phyloP scores from a whole-genome alignment of 1,139 yeast species.

The Lodderomyces oxycetoniae region DNA sequence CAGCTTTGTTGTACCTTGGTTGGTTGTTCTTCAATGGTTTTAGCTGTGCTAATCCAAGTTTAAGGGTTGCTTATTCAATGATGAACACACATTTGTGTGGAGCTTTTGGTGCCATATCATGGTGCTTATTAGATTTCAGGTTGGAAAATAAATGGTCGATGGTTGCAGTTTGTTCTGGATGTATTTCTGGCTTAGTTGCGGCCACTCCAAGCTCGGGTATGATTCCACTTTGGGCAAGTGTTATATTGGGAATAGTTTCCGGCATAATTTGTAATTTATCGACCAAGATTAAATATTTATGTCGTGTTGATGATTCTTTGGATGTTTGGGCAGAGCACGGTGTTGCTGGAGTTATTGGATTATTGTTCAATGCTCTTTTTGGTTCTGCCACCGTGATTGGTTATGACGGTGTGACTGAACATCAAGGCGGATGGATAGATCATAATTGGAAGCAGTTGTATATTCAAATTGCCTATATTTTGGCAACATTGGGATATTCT shows the following conservation, averaged over 20 bases:
- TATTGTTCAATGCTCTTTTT: slow-evolving; percentile 80
- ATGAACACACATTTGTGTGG: slow-evolving; percentile 91
- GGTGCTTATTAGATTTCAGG: slow-evolving; percentile 88
- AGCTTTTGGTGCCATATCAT: slow-evolving; percentile 83
- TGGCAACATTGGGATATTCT: slow-evolving; percentile 73
- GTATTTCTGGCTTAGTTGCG: slow-evolving; percentile 91
- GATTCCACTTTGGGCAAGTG: slow-evolving; percentile 89
- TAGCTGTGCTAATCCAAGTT: slow-evolving; percentile 60
- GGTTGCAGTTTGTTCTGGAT: slow-evolving; percentile 93
- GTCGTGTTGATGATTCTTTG: slow-evolving; percentile 84
- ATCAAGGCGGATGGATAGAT: slow-evolving; percentile 87
- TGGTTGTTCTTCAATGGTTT: slow-evolving; percentile 92
- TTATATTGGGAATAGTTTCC: slow-evolving; percentile 73
- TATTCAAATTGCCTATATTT: slow-evolving; percentile 78
- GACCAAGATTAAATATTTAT: slow-evolving; percentile 78
- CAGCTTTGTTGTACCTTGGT: slow-evolving; percentile 60
- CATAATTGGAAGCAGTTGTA: slow-evolving; percentile 90
- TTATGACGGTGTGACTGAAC: slow-evolving; percentile 77
- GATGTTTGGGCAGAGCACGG: slow-evolving; percentile 99
- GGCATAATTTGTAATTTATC: slow-evolving; percentile 87
- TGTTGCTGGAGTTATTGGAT: slow-evolving; percentile 87
- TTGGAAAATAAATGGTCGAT: slow-evolving; percentile 89
- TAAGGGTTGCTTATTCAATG: slow-evolving; percentile 75
- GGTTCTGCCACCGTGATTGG: slow-evolving; percentile 88
- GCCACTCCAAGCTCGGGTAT: slow-evolving; percentile 94